phyloP scores from a whole-genome alignment of 371 early-diverging fungal species.

The Zychaea mexicana region DNA sequence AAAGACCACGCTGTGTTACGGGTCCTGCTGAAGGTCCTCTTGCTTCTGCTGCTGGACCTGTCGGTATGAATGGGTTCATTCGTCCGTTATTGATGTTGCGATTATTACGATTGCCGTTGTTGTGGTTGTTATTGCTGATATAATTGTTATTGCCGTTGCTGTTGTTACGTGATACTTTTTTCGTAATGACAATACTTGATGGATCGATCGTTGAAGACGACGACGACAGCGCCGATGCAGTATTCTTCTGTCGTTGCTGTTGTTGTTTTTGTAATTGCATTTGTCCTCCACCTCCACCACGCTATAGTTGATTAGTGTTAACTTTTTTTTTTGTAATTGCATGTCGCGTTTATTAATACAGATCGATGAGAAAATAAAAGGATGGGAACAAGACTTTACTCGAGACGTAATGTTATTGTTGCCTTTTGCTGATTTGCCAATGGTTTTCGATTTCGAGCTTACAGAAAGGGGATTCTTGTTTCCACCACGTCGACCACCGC shows the following conservation, averaged over 20 bases:
- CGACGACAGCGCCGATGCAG: neutral
- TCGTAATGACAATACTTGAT: constrained; percentile 20
- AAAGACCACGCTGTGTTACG: neutral
- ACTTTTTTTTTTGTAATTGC: neutral
- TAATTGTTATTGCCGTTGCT: neutral
- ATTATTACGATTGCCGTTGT: neutral
- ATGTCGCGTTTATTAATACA: neutral
- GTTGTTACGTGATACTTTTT: neutral
- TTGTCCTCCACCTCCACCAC: neutral
- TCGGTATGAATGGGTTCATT: neutral
- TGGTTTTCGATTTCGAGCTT: constrained; percentile 3
- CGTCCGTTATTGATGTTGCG: neutral
- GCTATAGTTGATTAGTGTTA: neutral
- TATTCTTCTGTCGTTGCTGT: neutral
- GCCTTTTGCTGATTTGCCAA: neutral
- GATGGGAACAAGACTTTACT: neutral
- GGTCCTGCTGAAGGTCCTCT: neutral
- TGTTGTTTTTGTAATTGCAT: neutral
- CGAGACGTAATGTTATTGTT: neutral
- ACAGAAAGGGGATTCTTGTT: neutral
- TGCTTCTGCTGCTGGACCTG: too few species aligned
- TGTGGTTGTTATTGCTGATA: neutral
- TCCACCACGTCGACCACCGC: neutral
- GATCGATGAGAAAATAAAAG: neutral
- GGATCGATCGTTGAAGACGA: constrained; percentile 11